Evolutionary conservation across 1,284 basidiomycete genomes (phyloP).

Genomic region (Malassezia arunalokei): DNA sequence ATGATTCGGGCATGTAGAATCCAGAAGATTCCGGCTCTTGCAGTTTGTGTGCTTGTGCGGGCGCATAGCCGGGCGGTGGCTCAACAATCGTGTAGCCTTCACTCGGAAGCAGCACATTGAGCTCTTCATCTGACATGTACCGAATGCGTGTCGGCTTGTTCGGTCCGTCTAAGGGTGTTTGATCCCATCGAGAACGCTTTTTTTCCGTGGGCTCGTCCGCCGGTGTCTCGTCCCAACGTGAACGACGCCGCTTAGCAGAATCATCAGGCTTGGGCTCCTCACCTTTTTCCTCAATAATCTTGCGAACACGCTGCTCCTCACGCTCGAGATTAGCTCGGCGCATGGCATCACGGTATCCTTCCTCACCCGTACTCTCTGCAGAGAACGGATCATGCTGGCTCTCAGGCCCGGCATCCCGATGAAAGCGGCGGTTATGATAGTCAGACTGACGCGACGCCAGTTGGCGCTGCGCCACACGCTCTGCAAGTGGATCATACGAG

Average conservation of each 20-base stretch:
- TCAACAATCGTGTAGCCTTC: slow-evolving; percentile 81
- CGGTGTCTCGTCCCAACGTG: slow-evolving; percentile 78
- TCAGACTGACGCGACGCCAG: slow-evolving; percentile 87
- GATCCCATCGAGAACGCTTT: slow-evolving; percentile 87
- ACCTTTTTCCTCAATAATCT: slow-evolving; percentile 66
- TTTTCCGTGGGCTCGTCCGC: slow-evolving; percentile 58
- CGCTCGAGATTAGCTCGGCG: slow-evolving; percentile 76
- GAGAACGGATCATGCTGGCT: slow-evolving; percentile 44
- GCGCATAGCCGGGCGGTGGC: slow-evolving; percentile 85
- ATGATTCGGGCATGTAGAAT: slow-evolving; percentile 91
- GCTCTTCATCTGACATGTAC: slow-evolving; percentile 86
- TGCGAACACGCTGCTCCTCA: slow-evolving; percentile 74
- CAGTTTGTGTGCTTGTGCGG: slow-evolving; percentile 64
- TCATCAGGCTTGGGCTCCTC: slow-evolving; percentile 31
- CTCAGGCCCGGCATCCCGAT: slow-evolving; percentile 30
- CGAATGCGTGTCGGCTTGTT: slow-evolving; percentile 79
- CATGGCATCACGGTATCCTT: slow-evolving; percentile 92
- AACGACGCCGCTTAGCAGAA: slow-evolving; percentile 75
- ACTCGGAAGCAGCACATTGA: slow-evolving; percentile 75
- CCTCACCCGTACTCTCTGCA: slow-evolving; percentile 57
- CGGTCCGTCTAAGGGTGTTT: slow-evolving; percentile 55
- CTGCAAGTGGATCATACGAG: slow-evolving; percentile 79
- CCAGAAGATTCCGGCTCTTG: slow-evolving; percentile 60
- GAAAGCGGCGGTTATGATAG: slow-evolving; percentile 84
- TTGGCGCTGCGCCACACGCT: slow-evolving; percentile 80